These are phyloP conservation scores for Ploettnerulaceae sp. DNA, from an alignment of 2,329 filamentous ascomycete species.

Conservation along the genomic window DNA sequence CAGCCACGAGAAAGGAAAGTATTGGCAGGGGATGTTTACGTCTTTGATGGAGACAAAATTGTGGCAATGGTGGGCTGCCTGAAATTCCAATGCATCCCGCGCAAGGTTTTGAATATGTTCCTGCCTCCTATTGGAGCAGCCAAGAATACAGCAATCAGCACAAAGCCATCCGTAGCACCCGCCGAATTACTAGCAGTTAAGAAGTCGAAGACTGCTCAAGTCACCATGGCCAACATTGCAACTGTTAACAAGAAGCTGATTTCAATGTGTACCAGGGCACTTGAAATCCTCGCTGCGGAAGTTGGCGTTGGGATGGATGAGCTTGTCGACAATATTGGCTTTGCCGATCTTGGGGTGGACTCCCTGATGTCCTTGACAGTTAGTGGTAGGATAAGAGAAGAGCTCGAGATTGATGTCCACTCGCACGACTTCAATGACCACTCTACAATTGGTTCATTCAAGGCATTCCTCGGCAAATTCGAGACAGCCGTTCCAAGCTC, in stretches of 20 bases:
- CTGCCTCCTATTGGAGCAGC: constrained; percentile 53
- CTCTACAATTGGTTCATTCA: constrained; percentile 50
- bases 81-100: constrained; percentile 38
- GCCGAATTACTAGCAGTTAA: constrained; percentile 26
- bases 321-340: constrained; percentile 51
- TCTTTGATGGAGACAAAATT: constrained; percentile 41
- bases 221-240: constrained; percentile 43
- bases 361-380: constrained; percentile 58
- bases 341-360: constrained; percentile 55
- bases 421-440: constrained; percentile 38
- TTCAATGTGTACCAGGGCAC: constrained; percentile 42
- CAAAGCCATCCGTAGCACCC: constrained; percentile 34
- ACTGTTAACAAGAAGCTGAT: constrained; percentile 48
- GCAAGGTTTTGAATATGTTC: constrained; percentile 47
- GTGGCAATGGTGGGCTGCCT: constrained; percentile 27
- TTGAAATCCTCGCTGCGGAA: constrained; percentile 53
- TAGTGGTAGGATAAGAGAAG: constrained; percentile 51
- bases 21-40: constrained; percentile 49
- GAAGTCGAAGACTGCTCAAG: constrained; percentile 37
- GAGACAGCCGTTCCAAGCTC: constrained; percentile 27
- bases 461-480: constrained; percentile 40
- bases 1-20: constrained; percentile 46
- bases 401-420: constrained; percentile 48
- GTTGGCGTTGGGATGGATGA: constrained; percentile 51
- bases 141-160: constrained; percentile 35